Base-by-base conservation (phyloP, 2,329 filamentous ascomycete genomes). In the Orbilia ellipsospora region DNA sequence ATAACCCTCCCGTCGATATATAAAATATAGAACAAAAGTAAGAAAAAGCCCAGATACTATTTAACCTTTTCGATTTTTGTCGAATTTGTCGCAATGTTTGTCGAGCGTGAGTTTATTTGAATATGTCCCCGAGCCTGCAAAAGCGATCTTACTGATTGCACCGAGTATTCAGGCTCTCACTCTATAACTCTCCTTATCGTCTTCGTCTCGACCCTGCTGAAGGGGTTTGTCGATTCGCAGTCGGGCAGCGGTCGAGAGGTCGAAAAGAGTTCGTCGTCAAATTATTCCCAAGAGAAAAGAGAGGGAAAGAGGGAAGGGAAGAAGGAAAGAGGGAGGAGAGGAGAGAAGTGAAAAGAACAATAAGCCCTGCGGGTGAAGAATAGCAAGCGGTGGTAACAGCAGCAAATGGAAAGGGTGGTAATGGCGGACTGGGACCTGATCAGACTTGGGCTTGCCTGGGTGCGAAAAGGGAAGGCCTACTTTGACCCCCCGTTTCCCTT, bases 91-190 rank as follows among this genome's bases (percentile, higher is more conserved):
- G 40, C 40, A 2, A 2, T 12, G 40, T n/a, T 1, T 48, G 15
- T 48, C 44, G 15, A 15, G 16, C 5, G 13, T 18, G 44, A 48
- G 31, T 36, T 36, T 36, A 36, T 36, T 7, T 36, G 31, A 48
- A n/a, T 65, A 74, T 59, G 51, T 74, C 70, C 63, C 70, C 70
- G 70, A 74, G 70, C 62, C 63, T 31, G 31, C 45, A 16, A 8
- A 16, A 15, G 28, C 18, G 20, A 31, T 36, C 31, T 36, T 36
- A 10, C 10, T 7, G 31, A 36, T 36, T 36, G 31, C 5, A 36
- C 31, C 31, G 10, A 2, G 31, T 36, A 36, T 2, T 36, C 31
- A 48, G 56, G 69, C 62, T 68, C 69, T 61, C 64, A 40, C 64
- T 59, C 54, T 57, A 59, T 18, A 40, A 48, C 36, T 52, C n/a